A percentile compares a stretch with the other conserved stretches of the same genome.
These are phyloP conservation scores for Teratosphaeria viscida DNA, from an alignment of 2,329 filamentous ascomycete species.

Conservation along the genomic window DNA sequence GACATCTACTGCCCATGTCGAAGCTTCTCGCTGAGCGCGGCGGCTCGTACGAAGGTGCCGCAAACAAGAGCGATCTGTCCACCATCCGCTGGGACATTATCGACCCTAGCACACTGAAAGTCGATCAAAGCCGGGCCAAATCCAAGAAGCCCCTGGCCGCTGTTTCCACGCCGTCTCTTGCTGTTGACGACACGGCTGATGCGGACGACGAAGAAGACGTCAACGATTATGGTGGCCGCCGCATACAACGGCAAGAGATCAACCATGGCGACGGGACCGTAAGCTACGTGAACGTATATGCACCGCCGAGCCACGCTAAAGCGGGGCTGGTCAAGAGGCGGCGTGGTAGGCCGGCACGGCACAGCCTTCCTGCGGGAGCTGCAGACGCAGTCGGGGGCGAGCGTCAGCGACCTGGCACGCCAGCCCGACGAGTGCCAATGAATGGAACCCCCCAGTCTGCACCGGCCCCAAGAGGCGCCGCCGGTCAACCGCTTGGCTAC, in stretches of 20 bases:
- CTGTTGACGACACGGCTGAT: slow-evolving; percentile 3
- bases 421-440: not conserved
- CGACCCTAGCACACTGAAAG: slow-evolving; percentile 39
- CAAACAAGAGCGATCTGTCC: slow-evolving; percentile 37
- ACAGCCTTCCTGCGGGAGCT: slow-evolving; percentile 16
- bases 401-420: not conserved
- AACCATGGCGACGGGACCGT: slow-evolving; percentile 9
- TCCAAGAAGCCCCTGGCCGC: slow-evolving; percentile 3
- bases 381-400: not conserved
- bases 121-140: slow-evolving; percentile 6
- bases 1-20: slow-evolving; percentile 40
- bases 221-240: slow-evolving; percentile 1
- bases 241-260: not conserved
- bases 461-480: slow-evolving; percentile 1
- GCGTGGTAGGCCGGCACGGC: slow-evolving; percentile 26
- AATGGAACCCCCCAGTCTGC: not conserved
- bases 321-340: slow-evolving; percentile 11
- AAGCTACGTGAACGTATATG: not conserved
- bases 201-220: slow-evolving; percentile 8
- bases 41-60: slow-evolving; percentile 29
- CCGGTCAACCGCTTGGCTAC: slow-evolving; percentile 27
- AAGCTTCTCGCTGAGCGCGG: slow-evolving; percentile 29
- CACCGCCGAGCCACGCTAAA: slow-evolving; percentile 5
- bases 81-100: slow-evolving; percentile 54
- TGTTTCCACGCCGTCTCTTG: not conserved